phyloP scores from a whole-genome alignment of 345 rosid species.

The Orychophragmus violaceus region DNA sequence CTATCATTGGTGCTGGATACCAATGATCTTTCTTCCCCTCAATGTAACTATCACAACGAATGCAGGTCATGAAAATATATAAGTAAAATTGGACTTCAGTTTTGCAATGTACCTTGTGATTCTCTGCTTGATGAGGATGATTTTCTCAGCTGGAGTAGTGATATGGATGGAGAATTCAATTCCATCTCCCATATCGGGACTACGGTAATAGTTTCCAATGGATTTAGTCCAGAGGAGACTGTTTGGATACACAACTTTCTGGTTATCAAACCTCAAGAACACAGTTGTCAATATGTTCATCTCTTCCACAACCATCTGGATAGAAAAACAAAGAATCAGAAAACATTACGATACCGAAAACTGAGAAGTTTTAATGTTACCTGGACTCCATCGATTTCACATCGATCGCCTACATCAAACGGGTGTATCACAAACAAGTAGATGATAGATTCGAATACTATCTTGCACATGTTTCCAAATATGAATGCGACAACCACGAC shows the following conservation, averaged over 20 bases:
- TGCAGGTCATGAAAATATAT: neutral
- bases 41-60: slow-evolving; percentile 36
- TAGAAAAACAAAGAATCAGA: neutral
- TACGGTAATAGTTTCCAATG: slow-evolving; percentile 34
- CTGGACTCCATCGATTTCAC: slow-evolving; percentile 71
- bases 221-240: slow-evolving; percentile 55
- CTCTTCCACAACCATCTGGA: slow-evolving; percentile 82
- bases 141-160: slow-evolving; percentile 34
- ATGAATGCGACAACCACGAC: slow-evolving; percentile 65
- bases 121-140: slow-evolving; percentile 29
- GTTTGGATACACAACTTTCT: slow-evolving; percentile 75
- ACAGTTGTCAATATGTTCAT: slow-evolving; percentile 81
- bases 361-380: slow-evolving; percentile 19
- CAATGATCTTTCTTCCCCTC: slow-evolving; percentile 78
- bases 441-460: slow-evolving; percentile 70
- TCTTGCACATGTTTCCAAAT: slow-evolving; percentile 82
- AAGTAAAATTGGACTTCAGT: neutral
- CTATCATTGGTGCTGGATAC: slow-evolving; percentile 54
- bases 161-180: slow-evolving; percentile 33
- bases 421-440: slow-evolving; percentile 84
- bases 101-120: slow-evolving; percentile 28
- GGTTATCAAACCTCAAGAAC: slow-evolving; percentile 66
- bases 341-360: neutral
- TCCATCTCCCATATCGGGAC: slow-evolving; percentile 40
- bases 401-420: slow-evolving; percentile 77